Base-by-base conservation (phyloP, 2,329 filamentous ascomycete genomes). In the Rachicladosporium sp. region DNA sequence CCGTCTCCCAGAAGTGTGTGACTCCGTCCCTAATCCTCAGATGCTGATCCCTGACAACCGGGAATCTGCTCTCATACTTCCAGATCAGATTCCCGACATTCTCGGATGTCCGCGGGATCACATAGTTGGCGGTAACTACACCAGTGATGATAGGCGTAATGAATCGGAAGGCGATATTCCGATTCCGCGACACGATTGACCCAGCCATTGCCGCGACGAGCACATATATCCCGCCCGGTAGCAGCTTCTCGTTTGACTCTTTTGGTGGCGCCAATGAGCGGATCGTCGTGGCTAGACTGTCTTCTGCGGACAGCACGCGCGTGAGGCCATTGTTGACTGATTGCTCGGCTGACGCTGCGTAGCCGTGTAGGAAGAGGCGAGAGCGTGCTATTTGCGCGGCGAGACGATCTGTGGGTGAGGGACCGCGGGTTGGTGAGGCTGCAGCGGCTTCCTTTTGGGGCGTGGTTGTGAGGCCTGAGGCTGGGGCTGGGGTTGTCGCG, bases 201-300 rank as follows among this genome's bases (percentile, higher is more conserved):
- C 89, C 91, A 29, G 91, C 85, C 88, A 98, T 95, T 53, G 85
- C 80, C 32, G 88, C 81, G 35, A 98, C 88, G 23, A 95, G 74
- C 35, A 96, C 87, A 66, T 96, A 96, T 50, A 96, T 77, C 43
- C 78, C 71, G 19, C 89, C 89, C 29, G 91, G 91, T 65, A 96
- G 79, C 41, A 98, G 73, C 58, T 79, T 78, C 70, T 98, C 91
- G 59, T 83, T 84, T 44, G 78, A 84, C 64, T 89, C 82, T 54
- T 80, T 80, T 30, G 87, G 71, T 23, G 91, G 91, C 12, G 88
- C 91, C 31, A 98, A 74, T 13, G 82, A 87, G 43, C 88, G 85
- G 50, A 98, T 65, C 45, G 91, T 96, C 63, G 74, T 76, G 53
- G 89, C 93, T 68, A 96, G 88, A 57, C 79, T 83, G 60, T 82